phyloP scores from a whole-genome alignment of 805 yeast species.

The Ogataea methylovora region DNA sequence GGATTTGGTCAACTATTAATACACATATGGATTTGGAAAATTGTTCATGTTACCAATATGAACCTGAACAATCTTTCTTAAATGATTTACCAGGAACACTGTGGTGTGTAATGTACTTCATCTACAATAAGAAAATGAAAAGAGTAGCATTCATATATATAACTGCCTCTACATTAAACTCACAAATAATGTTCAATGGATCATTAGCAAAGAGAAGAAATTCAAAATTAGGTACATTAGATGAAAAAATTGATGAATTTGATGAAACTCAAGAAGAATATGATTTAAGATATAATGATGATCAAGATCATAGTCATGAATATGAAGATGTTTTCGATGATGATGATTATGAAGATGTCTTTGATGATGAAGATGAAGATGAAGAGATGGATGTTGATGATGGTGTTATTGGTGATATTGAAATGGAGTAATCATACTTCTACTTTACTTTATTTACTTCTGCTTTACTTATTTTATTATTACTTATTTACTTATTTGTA shows the following conservation, averaged over 20 bases:
- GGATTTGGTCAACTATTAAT: slow-evolving; percentile 87
- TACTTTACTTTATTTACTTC: slow-evolving; percentile 17
- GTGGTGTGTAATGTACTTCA: slow-evolving; percentile 85
- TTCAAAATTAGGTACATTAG: slow-evolving; percentile 23
- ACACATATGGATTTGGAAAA: slow-evolving; percentile 68
- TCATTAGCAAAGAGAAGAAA: slow-evolving; percentile 18
- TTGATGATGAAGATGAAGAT: slow-evolving; percentile 10
- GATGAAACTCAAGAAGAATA: slow-evolving; percentile 28
- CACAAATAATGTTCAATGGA: slow-evolving; percentile 25
- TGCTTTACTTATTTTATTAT: slow-evolving; percentile 1
- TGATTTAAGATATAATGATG: slow-evolving; percentile 24
- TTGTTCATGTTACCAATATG: slow-evolving; percentile 58
- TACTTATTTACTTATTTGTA: not conserved
- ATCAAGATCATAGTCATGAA: slow-evolving; percentile 11
- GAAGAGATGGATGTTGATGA: slow-evolving; percentile 26
- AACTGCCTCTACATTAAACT: slow-evolving; percentile 34
- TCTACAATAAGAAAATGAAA: slow-evolving; percentile 84
- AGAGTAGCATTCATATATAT: slow-evolving; percentile 83
- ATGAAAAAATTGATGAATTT: slow-evolving; percentile 19
- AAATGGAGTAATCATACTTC: slow-evolving; percentile 17
- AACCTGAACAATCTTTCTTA: slow-evolving; percentile 53
- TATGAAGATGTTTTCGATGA: slow-evolving; percentile 32
- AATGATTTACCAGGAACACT: slow-evolving; percentile 54
- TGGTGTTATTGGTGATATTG: slow-evolving; percentile 32
- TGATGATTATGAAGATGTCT: slow-evolving; percentile 26